These are phyloP conservation scores for Carpinus viminea DNA, from an alignment of 306 rosid species.

Conservation along the genomic window DNA sequence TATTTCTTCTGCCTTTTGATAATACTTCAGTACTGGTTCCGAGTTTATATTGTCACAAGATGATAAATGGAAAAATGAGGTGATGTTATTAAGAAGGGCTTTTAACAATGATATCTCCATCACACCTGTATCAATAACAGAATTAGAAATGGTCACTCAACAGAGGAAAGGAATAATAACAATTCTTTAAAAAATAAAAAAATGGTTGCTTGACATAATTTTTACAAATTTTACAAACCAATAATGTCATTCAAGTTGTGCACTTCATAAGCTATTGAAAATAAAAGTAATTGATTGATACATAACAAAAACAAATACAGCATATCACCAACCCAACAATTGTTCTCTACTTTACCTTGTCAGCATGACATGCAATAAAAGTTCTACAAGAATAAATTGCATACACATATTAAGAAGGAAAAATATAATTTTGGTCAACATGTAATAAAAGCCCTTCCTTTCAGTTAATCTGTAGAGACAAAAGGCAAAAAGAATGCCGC, in stretches of 20 bases:
- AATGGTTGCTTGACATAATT: neutral
- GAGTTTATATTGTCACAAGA: conserved; percentile 57
- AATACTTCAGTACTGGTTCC: conserved; percentile 71
- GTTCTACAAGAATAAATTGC: neutral
- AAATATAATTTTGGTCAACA: neutral
- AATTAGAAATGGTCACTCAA: conserved; percentile 15
- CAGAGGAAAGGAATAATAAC: neutral
- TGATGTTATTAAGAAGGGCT: conserved; percentile 59
- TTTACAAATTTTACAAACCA: neutral
- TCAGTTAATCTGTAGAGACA: conserved; percentile 22
- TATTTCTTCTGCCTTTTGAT: conserved; percentile 68
- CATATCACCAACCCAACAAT: neutral
- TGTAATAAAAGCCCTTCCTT: conserved; percentile 5
- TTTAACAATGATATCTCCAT: conserved; percentile 87
- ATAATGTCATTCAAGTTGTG: neutral
- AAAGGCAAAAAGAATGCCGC: neutral
- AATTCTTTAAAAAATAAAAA: neutral
- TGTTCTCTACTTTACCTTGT: neutral
- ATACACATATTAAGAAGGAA: neutral
- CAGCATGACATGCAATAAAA: neutral
- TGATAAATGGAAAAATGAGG: conserved; percentile 70
- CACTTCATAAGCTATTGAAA: neutral
- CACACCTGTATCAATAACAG: conserved; percentile 60
- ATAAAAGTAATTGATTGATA: neutral
- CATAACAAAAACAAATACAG: neutral